Conservation (phyloP, 176 grass and related monocot species). For the Musa acuminata region DNA sequence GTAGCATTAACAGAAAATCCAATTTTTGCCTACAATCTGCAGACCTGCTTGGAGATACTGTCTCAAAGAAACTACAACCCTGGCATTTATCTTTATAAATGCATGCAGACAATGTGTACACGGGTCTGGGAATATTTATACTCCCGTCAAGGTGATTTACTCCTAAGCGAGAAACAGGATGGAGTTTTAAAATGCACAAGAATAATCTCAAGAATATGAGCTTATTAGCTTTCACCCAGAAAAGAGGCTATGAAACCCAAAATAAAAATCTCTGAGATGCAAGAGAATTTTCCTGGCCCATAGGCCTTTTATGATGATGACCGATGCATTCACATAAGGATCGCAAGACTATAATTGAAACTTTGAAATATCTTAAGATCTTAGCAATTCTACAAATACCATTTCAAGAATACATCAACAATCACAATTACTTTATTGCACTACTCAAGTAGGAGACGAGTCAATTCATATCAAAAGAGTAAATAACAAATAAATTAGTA, state of each 20-base stretch:
- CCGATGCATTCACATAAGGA: background rate
- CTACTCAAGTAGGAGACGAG: background rate
- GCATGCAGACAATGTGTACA: background rate
- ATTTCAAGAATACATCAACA: background rate
- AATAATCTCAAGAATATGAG: background rate
- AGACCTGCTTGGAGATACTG: no score
- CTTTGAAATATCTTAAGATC: background rate
- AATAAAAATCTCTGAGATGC: background rate
- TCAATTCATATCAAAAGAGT: background rate
- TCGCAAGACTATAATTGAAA: no score
- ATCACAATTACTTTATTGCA: background rate
- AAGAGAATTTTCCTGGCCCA: background rate
- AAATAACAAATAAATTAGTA: background rate
- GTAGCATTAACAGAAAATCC: no score
- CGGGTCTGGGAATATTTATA: background rate
- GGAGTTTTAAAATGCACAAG: background rate
- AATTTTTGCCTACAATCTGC: no score
- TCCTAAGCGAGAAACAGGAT: background rate
- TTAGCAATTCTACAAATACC: background rate
- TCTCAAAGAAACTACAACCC: no score
- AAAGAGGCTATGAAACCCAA: background rate
- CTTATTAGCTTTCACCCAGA: background rate
- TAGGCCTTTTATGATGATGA: background rate
- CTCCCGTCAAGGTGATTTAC: background rate
- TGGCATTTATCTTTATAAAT: no score